Percentiles rank a stretch among this genome's conserved stretches.
Evolutionary conservation across 495 filamentous ascomycete species (phyloP).

Genomic region (Penicillium odoratum): DNA sequence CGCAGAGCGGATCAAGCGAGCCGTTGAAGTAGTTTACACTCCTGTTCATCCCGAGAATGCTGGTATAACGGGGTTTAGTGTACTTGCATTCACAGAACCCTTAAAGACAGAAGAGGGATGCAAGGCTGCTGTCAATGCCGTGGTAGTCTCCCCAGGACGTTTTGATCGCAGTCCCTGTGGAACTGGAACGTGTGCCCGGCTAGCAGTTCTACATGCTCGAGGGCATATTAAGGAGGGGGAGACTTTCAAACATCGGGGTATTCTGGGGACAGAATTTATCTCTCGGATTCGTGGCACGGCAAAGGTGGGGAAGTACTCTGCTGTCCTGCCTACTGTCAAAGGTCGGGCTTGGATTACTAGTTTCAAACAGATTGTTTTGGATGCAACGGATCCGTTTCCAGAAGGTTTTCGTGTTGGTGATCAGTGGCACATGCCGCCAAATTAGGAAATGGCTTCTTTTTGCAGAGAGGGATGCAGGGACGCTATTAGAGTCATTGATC

Average conservation of each 20-base stretch:
- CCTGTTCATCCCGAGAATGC: constrained; percentile 38
- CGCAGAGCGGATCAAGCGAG: constrained; percentile 35
- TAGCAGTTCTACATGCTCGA: constrained; percentile 34
- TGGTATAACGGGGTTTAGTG: constrained; percentile 30
- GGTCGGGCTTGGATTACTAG: constrained; percentile 38
- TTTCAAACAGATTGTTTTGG: constrained; percentile 34
- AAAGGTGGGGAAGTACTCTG: constrained; percentile 26
- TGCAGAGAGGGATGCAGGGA: too few relatives aligned
- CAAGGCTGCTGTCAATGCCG: constrained; percentile 30
- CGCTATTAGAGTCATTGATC: too few relatives aligned
- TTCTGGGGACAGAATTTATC: constrained; percentile 32
- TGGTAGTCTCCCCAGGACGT: constrained; percentile 37
- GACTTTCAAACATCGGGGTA: constrained; percentile 31
- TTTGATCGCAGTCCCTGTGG: constrained; percentile 41
- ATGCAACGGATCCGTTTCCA: constrained; percentile 34
- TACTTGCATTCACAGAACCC: constrained; percentile 30
- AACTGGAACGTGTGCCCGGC: constrained; percentile 36
- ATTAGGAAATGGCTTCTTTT: not conserved
- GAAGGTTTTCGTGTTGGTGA: constrained; percentile 34
- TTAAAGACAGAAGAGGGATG: constrained; percentile 14
- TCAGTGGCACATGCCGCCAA: constrained; percentile 27
- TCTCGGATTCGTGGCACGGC: constrained; percentile 30
- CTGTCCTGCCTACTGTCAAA: constrained; percentile 33
- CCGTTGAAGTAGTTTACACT: constrained; percentile 22
- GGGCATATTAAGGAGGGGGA: constrained; percentile 29